These are phyloP conservation scores for Microbotryum saponariae DNA, from an alignment of 1,284 basidiomycete genomes.

Conservation along the genomic window DNA sequence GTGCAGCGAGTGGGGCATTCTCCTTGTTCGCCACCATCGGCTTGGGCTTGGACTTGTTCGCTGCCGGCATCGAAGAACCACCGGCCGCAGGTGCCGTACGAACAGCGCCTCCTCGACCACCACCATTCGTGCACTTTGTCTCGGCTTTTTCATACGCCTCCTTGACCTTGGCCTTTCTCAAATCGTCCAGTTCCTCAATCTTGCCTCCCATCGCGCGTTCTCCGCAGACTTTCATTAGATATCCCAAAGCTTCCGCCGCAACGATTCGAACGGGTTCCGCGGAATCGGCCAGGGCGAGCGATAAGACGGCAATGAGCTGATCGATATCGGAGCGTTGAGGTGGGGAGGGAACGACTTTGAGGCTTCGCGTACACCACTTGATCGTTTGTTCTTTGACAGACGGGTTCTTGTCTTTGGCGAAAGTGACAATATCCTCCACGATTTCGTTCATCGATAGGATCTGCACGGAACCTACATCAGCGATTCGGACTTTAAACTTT, in stretches of 20 bases:
- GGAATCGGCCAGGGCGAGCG: constrained; percentile 73
- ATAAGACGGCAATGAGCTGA: constrained; percentile 69
- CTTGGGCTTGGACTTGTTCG: constrained; percentile 27
- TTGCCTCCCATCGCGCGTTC: constrained; percentile 83
- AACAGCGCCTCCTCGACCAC: constrained; percentile 15
- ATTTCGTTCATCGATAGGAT: constrained; percentile 63
- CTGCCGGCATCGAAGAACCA: background rate
- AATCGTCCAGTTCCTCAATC: constrained; percentile 78
- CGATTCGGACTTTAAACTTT: too few species aligned
- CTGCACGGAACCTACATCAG: constrained; percentile 46
- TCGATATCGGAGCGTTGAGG: constrained; percentile 63
- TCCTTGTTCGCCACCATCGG: constrained; percentile 48
- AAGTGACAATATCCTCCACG: constrained; percentile 70
- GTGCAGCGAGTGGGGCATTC: constrained; percentile 41
- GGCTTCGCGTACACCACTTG: constrained; percentile 75
- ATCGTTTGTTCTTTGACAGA: constrained; percentile 91
- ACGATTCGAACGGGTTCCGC: constrained; percentile 85
- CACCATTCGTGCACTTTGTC: constrained; percentile 70
- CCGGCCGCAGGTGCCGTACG: background rate
- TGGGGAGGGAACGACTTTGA: constrained; percentile 52
- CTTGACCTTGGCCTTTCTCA: constrained; percentile 87
- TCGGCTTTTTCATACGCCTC: constrained; percentile 83
- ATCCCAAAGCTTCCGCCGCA: constrained; percentile 78
- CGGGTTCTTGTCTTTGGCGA: constrained; percentile 85
- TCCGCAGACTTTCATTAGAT: constrained; percentile 94